Percentiles rank a stretch among this genome's conserved stretches.
Conservation (phyloP, 371 early-diverging fungal species). For the Mortierella sp. region DNA sequence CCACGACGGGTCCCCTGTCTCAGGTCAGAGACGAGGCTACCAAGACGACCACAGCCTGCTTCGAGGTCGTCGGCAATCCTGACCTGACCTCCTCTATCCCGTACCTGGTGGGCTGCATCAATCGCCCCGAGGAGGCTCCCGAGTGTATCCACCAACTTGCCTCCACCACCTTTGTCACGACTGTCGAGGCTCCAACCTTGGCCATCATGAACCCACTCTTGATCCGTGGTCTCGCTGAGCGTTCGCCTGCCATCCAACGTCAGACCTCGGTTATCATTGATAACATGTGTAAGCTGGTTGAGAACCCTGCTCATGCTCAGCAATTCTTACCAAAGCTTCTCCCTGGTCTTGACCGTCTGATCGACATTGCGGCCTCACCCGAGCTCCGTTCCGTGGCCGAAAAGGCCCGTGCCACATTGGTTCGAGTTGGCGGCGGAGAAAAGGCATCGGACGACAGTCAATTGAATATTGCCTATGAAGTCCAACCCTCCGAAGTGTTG, state of each 20-base stretch:
- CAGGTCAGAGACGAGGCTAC: slow-evolving; percentile 29
- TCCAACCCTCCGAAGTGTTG: slow-evolving; percentile 29
- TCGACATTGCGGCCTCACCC: slow-evolving; percentile 82
- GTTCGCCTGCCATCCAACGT: slow-evolving; percentile 73
- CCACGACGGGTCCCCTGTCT: too few species aligned
- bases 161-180: slow-evolving; percentile 77
- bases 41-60: slow-evolving; percentile 40
- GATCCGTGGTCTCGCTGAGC: slow-evolving; percentile 76
- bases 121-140: slow-evolving; percentile 69
- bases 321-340: slow-evolving; percentile 83
- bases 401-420: slow-evolving; percentile 61
- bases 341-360: slow-evolving; percentile 77
- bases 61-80: slow-evolving; percentile 63
- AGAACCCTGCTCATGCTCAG: slow-evolving; percentile 78
- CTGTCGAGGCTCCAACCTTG: slow-evolving; percentile 79
- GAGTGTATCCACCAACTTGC: slow-evolving; percentile 69
- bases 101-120: slow-evolving; percentile 66
- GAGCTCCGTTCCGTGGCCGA: slow-evolving; percentile 75
- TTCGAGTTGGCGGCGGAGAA: slow-evolving; percentile 63
- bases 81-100: slow-evolving; percentile 72
- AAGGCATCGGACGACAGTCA: slow-evolving; percentile 31
- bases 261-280: slow-evolving; percentile 83
- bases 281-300: slow-evolving; percentile 85
- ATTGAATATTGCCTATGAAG: slow-evolving; percentile 33
- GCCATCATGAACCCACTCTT: slow-evolving; percentile 84